phyloP scores from a whole-genome alignment of 805 yeast species.

The Metschnikowia similis region DNA sequence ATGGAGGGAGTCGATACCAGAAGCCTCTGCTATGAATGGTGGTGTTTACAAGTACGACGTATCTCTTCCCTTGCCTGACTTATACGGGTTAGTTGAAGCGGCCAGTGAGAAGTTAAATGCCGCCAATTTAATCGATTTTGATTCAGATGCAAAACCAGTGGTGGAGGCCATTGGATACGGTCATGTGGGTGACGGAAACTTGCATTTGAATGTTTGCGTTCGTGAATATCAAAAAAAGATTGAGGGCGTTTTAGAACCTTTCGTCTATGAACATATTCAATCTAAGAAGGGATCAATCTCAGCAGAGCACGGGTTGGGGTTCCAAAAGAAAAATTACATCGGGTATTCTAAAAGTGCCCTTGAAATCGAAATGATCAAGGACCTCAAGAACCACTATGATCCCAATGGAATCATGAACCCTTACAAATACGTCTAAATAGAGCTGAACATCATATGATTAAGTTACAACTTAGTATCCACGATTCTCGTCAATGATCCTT shows the following conservation, averaged over 20 bases:
- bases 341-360: conserved; percentile 74
- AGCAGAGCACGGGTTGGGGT: conserved; percentile 97
- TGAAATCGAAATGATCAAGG: conserved; percentile 72
- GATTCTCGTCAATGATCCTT: conserved; percentile 30
- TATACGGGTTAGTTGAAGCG: conserved; percentile 80
- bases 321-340: conserved; percentile 89
- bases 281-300: conserved; percentile 78
- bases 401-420: conserved; percentile 93
- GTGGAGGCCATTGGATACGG: conserved; percentile 93
- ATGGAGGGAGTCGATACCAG: conserved; percentile 95
- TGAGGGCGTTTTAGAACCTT: conserved; percentile 84
- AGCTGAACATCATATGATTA: neutral
- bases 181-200: conserved; percentile 96
- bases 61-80: conserved; percentile 75
- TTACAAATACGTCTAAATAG: conserved; percentile 69
- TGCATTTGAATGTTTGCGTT: conserved; percentile 90
- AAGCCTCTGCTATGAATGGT: conserved; percentile 78
- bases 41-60: conserved; percentile 98
- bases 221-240: conserved; percentile 75
- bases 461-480: conserved; percentile 19
- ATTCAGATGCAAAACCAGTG: conserved; percentile 68
- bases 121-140: conserved; percentile 54
- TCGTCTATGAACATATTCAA: conserved; percentile 87
- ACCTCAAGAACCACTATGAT: conserved; percentile 76
- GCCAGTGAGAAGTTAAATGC: conserved; percentile 57